These are phyloP conservation scores for Cylindrodendrum hubeiense DNA, from an alignment of 2,329 filamentous ascomycete genomes.

Conservation along the genomic window DNA sequence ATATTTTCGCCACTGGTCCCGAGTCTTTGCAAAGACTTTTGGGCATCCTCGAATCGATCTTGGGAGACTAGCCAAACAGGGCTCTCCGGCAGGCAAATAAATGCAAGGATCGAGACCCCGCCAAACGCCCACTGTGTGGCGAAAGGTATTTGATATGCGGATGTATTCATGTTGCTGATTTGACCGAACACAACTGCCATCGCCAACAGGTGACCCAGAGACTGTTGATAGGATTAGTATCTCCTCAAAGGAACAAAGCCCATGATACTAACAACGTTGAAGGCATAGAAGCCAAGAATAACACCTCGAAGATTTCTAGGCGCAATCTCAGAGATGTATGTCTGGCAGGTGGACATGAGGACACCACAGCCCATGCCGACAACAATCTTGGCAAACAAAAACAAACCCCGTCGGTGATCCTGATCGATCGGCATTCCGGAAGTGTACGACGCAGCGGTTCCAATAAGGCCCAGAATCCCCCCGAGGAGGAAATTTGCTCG, in stretches of 20 bases:
- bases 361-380: not conserved
- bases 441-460: not conserved
- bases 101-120: not conserved
- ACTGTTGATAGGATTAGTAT: not conserved
- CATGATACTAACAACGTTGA: slow-evolving; percentile 1
- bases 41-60: not conserved
- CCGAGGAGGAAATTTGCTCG: slow-evolving; percentile 1
- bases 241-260: not conserved
- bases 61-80: slow-evolving; percentile 3
- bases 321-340: slow-evolving; percentile 5
- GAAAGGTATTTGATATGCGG: slow-evolving; percentile 7
- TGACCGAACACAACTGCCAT: slow-evolving; percentile 5
- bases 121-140: slow-evolving; percentile 13
- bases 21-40: not conserved
- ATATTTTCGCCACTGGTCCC: not conserved
- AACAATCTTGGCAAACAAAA: slow-evolving; percentile 4
- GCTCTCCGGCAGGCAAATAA: not conserved
- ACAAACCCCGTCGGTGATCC: not conserved
- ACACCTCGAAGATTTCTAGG: not conserved
- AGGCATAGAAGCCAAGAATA: slow-evolving; percentile 5
- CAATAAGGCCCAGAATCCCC: not conserved
- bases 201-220: slow-evolving; percentile 4
- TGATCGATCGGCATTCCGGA: not conserved
- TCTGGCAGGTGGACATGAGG: slow-evolving; percentile 12
- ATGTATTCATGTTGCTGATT: not conserved